A percentile compares a stretch with the other conserved stretches of the same genome.
phyloP scores from a whole-genome alignment of 345 rosid genomes.

The Arabis alpina region DNA sequence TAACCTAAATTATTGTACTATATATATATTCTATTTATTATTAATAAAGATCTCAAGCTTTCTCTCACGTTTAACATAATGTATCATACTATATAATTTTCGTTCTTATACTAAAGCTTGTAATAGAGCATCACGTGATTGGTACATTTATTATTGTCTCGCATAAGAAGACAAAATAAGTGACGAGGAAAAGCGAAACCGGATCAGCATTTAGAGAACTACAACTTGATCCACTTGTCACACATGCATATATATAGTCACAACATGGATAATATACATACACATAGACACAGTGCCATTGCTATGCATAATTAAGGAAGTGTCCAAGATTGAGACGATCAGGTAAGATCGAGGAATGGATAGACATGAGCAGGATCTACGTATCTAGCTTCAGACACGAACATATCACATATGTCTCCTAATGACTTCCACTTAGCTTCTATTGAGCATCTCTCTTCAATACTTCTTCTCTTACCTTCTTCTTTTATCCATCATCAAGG shows the following conservation, averaged over 20 bases:
- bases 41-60: too few relatives aligned
- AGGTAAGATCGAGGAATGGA: constrained; percentile 40
- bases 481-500: constrained; percentile 6
- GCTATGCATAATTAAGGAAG: constrained; percentile 21
- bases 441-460: constrained; percentile 25
- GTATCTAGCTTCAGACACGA: constrained; percentile 37
- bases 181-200: constrained; percentile 44
- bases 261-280: not conserved
- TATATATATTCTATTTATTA: too few relatives aligned
- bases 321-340: constrained; percentile 34
- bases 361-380: constrained; percentile 43
- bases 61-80: too few relatives aligned
- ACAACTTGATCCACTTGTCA: constrained; percentile 37
- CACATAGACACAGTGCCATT: constrained; percentile 4
- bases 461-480: constrained; percentile 10
- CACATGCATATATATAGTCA: constrained; percentile 36
- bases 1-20: too few relatives aligned
- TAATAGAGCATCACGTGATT: not conserved
- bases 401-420: constrained; percentile 41
- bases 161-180: constrained; percentile 23
- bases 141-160: not conserved
- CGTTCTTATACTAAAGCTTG: constrained; percentile 2
- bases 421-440: constrained; percentile 17
- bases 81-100: not conserved
- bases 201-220: constrained; percentile 10